Conservation (phyloP, 1,284 basidiomycete genomes). For the Peniophora sp. region DNA sequence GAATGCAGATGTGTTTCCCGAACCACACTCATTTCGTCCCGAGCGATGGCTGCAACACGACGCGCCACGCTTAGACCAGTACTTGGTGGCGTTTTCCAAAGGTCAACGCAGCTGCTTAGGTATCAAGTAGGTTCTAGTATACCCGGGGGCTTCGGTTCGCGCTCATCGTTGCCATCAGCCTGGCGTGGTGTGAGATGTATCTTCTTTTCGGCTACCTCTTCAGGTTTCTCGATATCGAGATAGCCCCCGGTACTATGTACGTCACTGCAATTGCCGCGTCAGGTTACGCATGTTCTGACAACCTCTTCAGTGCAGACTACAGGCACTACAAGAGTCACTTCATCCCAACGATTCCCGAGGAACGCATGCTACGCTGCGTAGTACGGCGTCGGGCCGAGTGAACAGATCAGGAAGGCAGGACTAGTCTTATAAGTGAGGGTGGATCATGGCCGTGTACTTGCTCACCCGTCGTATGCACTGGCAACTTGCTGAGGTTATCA, state of each 20-base stretch:
- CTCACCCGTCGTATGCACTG: too few relatives aligned
- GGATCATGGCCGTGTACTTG: too few relatives aligned
- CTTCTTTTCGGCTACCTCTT: not conserved
- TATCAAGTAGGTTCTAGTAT: slow-evolving; percentile 12
- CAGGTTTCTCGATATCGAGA: not conserved
- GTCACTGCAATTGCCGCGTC: too few relatives aligned
- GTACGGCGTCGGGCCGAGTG: too few relatives aligned
- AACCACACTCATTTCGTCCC: slow-evolving; percentile 27
- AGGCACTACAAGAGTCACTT: too few relatives aligned
- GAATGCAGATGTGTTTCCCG: slow-evolving; percentile 13
- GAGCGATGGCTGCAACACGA: slow-evolving; percentile 17
- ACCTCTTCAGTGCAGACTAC: too few relatives aligned
- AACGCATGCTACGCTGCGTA: too few relatives aligned
- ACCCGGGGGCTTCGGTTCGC: not conserved
- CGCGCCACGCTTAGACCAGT: slow-evolving; percentile 10
- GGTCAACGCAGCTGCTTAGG: slow-evolving; percentile 17
- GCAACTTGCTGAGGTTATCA: too few relatives aligned
- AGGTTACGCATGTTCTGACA: too few relatives aligned
- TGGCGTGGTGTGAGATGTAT: not conserved
- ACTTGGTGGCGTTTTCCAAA: slow-evolving; percentile 15
- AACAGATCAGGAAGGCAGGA: too few relatives aligned
- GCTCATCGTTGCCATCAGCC: not conserved
- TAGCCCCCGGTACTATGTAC: not conserved
- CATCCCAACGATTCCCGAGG: too few relatives aligned
- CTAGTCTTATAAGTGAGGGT: too few relatives aligned